phyloP scores from a whole-genome alignment of 2,329 filamentous ascomycete species.

The Scopulariopsis brevicaulis region DNA sequence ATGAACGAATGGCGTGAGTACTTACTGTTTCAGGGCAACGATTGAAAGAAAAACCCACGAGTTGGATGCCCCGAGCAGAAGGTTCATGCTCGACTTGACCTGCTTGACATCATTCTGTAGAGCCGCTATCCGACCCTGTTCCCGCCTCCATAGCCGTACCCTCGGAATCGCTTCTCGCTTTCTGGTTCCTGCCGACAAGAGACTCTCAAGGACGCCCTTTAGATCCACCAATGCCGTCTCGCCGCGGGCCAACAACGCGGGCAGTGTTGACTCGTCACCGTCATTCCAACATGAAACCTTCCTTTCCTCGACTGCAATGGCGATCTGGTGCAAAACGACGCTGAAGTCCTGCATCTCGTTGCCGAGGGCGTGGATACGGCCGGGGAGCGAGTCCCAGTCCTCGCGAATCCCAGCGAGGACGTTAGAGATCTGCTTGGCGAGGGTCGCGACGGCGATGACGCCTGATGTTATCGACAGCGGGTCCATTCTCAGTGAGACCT shows the following conservation, averaged over 20 bases:
- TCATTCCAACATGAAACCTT: background rate
- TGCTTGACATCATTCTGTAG: background rate
- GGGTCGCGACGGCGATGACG: background rate
- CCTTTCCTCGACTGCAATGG: background rate
- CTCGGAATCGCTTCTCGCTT: background rate
- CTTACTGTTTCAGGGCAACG: too few species aligned
- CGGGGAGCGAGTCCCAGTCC: background rate
- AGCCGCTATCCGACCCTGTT: background rate
- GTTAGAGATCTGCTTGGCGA: background rate
- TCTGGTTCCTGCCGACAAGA: background rate
- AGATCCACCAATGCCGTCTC: background rate
- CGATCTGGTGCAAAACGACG: background rate
- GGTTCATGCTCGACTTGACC: background rate
- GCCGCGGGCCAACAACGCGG: background rate
- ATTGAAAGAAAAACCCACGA: background rate
- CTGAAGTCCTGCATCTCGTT: background rate
- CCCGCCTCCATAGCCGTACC: background rate
- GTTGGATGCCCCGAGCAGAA: background rate
- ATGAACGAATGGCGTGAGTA: too few species aligned
- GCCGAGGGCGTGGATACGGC: background rate
- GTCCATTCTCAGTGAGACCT: background rate
- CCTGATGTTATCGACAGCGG: background rate
- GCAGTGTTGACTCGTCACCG: background rate
- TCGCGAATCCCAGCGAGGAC: background rate
- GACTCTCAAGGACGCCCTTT: background rate